Conservation (phyloP, 257 asterid species). For the Paraleonurus japonicus region DNA sequence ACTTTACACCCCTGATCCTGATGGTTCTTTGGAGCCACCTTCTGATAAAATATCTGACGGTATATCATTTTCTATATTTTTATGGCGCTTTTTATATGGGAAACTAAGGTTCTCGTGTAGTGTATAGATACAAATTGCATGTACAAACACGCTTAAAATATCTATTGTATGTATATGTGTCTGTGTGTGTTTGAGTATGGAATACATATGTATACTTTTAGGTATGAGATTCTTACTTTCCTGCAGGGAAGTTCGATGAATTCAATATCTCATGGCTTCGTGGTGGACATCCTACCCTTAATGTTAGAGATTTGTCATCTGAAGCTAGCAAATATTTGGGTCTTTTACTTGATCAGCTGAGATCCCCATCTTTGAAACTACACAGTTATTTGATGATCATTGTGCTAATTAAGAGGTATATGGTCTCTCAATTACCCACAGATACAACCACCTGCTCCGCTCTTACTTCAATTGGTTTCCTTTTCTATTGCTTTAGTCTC, state of each 20-base stretch:
- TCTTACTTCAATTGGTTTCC: conserved; percentile 22
- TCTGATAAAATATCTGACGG: conserved; percentile 67
- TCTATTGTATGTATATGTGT: not conserved
- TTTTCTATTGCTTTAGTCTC: conserved; percentile 52
- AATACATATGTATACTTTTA: not conserved
- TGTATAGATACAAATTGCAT: conserved; percentile 12
- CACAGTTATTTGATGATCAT: conserved; percentile 72
- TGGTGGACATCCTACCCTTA: conserved; percentile 89
- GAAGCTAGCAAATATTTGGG: conserved; percentile 89
- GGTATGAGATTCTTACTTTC: conserved; percentile 15
- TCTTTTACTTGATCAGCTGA: conserved; percentile 85
- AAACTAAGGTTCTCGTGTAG: conserved; percentile 9
- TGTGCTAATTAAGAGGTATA: conserved; percentile 79
- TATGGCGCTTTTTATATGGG: not conserved
- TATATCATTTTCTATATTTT: conserved; percentile 29
- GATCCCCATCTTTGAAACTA: conserved; percentile 75
- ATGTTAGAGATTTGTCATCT: conserved; percentile 80
- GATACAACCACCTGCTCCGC: not conserved
- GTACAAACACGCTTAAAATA: not conserved
- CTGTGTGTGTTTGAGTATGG: not conserved
- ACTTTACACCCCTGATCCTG: conserved; percentile 92
- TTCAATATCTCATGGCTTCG: conserved; percentile 95
- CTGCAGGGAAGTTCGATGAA: conserved; percentile 59
- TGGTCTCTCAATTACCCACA: conserved; percentile 9
- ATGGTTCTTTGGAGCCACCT: conserved; percentile 77